Evolutionary conservation across 2,329 filamentous ascomycete genomes (phyloP).

Genomic region (Metarhizium rileyi): DNA sequence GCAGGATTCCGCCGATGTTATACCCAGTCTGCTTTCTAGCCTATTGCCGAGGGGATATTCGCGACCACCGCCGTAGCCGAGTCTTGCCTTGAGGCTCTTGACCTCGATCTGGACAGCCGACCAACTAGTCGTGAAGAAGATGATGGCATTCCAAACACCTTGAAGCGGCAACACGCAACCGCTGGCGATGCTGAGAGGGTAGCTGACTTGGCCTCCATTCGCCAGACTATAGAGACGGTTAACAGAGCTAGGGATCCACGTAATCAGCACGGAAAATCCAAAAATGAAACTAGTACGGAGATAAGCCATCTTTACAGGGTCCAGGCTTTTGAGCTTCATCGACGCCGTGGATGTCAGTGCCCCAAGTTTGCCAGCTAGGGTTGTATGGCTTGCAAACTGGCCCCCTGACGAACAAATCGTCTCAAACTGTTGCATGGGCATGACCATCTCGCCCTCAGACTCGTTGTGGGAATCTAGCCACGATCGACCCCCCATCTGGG

Average conservation of each 20-base stretch:
- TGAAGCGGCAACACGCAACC: constrained; percentile 66
- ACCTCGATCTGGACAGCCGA: constrained; percentile 19
- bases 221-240: constrained; percentile 63
- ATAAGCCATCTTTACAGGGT: constrained; percentile 50
- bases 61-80: constrained; percentile 1
- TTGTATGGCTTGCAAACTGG: constrained; percentile 5
- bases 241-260: constrained; percentile 57
- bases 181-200: constrained; percentile 57
- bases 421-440: constrained; percentile 16
- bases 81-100: constrained; percentile 9
- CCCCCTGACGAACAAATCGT: constrained; percentile 20
- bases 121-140: constrained; percentile 62
- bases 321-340: constrained; percentile 25
- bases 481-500: constrained; percentile 10
- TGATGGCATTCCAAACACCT: constrained; percentile 70
- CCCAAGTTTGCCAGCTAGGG: constrained; percentile 15
- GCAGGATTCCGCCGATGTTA: constrained; percentile 1
- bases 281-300: constrained; percentile 52
- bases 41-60: constrained; percentile 11
- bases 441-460: constrained; percentile 6
- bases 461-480: constrained; percentile 14
- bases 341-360: constrained; percentile 19
- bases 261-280: constrained; percentile 47
- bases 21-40: constrained; percentile 18
- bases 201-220: constrained; percentile 39